Evolutionary conservation across 1,284 basidiomycete species (phyloP), one percentile per base, ranked within the genome.

Genomic region (Trametes sp.): DNA sequence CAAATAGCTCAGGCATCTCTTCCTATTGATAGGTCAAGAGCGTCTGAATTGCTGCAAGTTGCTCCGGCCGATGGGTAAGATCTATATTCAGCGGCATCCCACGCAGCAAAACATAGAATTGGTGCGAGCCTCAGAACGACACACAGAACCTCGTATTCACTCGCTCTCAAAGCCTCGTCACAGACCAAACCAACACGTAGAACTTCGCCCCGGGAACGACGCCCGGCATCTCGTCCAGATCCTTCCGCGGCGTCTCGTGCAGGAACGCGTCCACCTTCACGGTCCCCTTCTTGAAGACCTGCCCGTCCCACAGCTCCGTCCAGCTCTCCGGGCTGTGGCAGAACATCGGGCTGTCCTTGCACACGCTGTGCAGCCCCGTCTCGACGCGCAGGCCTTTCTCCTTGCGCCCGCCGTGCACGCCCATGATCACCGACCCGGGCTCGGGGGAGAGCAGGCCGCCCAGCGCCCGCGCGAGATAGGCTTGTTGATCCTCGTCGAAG

Each of bases 291-390:
- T 69, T 68, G 54, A 82, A 82, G 16, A 82, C 72, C 57, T 73
- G 63, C 21, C 75, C 77, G 59, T 80, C 74, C 82, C 82, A 84
- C 41, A 83, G 68, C 58, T 76, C 76, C 28, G 59, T 65, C 80
- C 80, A 83, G 55, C 74, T 78, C 59, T 79, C 75, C 1, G 80
- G 78, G 4, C 62, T 69, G 50, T 81, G 76, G 48, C 70, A 69
- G 67, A 79, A 76, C 57, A 59, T 59, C 24, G 57, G 56, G 8
- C 7, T 49, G 23, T n/a, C 24, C 21, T 62, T 42, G 44, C 57
- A 46, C 44, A 53, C 44, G 57, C 57, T 55, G 44, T 54, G 52
- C 45, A 36, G 41, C 6, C 57, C 31, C 24, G 38, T 36, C 49
- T 61, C 60, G 2, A 50, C 31, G 19, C 59, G 52, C 24, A 65